Percentiles rank a stretch among this genome's conserved stretches.
phyloP scores from a whole-genome alignment of 495 filamentous ascomycete species.

The Xylaria cubensis region DNA sequence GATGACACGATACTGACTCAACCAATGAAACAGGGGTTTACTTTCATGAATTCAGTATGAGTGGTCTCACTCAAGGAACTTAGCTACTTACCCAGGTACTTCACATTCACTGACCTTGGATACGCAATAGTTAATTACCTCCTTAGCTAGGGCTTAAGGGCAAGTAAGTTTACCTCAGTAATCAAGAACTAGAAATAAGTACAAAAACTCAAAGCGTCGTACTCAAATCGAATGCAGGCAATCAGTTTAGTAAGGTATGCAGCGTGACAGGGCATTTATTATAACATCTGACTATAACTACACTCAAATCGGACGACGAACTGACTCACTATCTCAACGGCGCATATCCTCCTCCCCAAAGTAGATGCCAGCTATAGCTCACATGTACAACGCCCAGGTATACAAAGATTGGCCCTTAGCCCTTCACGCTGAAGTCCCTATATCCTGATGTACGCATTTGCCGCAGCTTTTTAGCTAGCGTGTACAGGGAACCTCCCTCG shows the following conservation, averaged over 20 bases:
- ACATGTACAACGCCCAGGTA: background rate
- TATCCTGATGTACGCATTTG: conserved; percentile 25
- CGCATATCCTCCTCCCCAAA: background rate
- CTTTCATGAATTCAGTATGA: too few relatives aligned
- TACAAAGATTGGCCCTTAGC: background rate
- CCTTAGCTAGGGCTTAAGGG: too few relatives aligned
- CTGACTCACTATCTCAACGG: background rate
- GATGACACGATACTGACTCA: too few relatives aligned
- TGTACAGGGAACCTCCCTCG: conserved; percentile 25
- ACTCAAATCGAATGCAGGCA: background rate
- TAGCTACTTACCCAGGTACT: too few relatives aligned
- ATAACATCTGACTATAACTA: background rate
- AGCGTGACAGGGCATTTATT: background rate
- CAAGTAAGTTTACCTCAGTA: too few relatives aligned
- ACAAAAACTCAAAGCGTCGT: background rate
- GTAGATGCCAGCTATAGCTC: background rate
- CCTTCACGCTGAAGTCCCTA: conserved; percentile 4
- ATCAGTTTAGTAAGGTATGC: background rate
- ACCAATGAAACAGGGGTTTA: too few relatives aligned
- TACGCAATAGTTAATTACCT: too few relatives aligned
- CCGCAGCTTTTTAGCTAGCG: background rate
- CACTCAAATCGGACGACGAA: background rate
- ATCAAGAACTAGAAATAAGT: too few relatives aligned
- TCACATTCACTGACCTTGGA: too few relatives aligned
- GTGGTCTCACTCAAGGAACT: too few relatives aligned